Evolutionary conservation across 73 alveolate species (phyloP).

Genomic region (Durusdinium trenchii): DNA sequence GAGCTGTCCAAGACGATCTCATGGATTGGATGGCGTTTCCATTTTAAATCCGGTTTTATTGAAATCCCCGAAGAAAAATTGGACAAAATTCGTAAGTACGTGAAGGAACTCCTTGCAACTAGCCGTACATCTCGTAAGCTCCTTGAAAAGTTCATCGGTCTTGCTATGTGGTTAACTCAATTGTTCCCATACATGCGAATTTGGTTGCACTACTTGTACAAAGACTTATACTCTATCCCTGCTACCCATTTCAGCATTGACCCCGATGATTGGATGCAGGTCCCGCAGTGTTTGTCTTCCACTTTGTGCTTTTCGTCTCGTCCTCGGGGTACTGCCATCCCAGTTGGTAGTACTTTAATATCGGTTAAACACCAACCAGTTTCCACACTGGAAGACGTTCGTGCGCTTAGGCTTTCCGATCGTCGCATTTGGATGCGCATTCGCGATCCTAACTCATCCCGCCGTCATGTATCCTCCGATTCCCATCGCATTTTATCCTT

Average conservation of each 20-base stretch:
- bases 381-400: not conserved
- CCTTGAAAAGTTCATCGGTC: not conserved
- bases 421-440: not conserved
- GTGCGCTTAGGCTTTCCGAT: not conserved
- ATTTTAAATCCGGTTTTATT: not conserved
- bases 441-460: not conserved
- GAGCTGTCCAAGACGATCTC: not conserved
- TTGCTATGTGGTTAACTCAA: not conserved
- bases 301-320: not conserved
- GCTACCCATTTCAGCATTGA: constrained; percentile 27
- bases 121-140: not conserved
- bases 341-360: not conserved
- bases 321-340: not conserved
- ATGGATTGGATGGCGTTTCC: constrained; percentile 36
- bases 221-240: not conserved
- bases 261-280: not conserved
- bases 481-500: not conserved
- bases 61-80: not conserved
- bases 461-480: not conserved
- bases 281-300: not conserved
- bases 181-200: not conserved
- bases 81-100: not conserved
- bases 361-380: not conserved
- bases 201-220: not conserved
- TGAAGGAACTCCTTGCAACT: not conserved